Evolutionary conservation across 352 stramenopile species (phyloP).

Genomic region (Phytophthora megakarya): DNA sequence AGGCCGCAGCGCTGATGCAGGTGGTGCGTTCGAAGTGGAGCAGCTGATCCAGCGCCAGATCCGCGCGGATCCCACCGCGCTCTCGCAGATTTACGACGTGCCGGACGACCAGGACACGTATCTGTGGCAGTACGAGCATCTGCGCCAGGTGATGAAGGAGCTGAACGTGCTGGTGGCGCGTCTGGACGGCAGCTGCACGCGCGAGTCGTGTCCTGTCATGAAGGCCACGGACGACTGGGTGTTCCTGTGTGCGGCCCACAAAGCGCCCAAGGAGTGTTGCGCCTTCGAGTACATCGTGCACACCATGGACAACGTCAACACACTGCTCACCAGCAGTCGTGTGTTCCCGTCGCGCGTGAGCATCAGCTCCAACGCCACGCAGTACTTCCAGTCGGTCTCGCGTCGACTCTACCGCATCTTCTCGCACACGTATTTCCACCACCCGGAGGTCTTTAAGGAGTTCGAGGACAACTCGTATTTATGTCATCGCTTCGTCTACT

Average conservation of each 20-base stretch:
- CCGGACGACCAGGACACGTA: slow-evolving; percentile 84
- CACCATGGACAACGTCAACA: slow-evolving; percentile 89
- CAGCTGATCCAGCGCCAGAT: slow-evolving; percentile 80
- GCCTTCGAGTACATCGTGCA: slow-evolving; percentile 88
- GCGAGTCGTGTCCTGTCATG: slow-evolving; percentile 75
- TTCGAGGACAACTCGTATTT: slow-evolving; percentile 78
- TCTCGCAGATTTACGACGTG: slow-evolving; percentile 72
- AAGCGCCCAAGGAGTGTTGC: slow-evolving; percentile 80
- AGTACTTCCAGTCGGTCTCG: slow-evolving; percentile 89
- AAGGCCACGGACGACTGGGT: slow-evolving; percentile 89
- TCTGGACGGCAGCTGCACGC: slow-evolving; percentile 70
- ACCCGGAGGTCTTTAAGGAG: slow-evolving; percentile 73
- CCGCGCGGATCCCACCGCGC: slow-evolving; percentile 57
- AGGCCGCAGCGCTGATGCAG: slow-evolving; percentile 32
- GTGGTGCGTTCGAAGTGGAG: slow-evolving; percentile 74
- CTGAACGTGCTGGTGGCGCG: slow-evolving; percentile 76
- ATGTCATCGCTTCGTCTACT: slow-evolving; percentile 87
- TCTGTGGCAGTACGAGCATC: slow-evolving; percentile 86
- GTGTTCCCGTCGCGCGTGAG: slow-evolving; percentile 81
- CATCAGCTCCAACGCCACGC: slow-evolving; percentile 78
- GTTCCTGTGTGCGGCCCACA: slow-evolving; percentile 85
- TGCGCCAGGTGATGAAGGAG: slow-evolving; percentile 86
- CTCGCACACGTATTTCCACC: slow-evolving; percentile 86
- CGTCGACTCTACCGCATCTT: slow-evolving; percentile 84
- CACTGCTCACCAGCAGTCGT: slow-evolving; percentile 79